These are phyloP conservation scores for Strobilomyces confusus DNA, from an alignment of 768 basidiomycete species.

Conservation along the genomic window DNA sequence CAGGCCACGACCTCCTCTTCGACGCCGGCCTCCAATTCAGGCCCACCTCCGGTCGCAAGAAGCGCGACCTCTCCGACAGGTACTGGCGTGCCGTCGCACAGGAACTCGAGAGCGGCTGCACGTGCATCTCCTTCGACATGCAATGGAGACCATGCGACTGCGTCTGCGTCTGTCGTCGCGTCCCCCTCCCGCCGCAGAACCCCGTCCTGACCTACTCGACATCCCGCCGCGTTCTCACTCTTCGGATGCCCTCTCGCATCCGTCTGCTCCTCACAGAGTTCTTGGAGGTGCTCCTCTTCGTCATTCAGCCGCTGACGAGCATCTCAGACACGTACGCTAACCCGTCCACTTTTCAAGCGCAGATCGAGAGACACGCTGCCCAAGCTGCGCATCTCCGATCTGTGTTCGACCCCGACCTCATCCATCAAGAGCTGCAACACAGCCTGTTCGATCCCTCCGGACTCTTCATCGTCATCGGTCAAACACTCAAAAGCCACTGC, in stretches of 20 bases:
- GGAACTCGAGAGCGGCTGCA: conserved; percentile 80
- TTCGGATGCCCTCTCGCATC: conserved; percentile 71
- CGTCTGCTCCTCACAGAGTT: conserved; percentile 68
- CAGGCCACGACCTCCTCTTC: conserved; percentile 88
- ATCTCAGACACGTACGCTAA: conserved; percentile 58
- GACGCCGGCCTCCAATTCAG: conserved; percentile 82
- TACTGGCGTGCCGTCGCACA: conserved; percentile 83
- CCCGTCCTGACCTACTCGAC: conserved; percentile 44
- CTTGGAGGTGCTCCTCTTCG: conserved; percentile 74
- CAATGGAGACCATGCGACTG: conserved; percentile 51
- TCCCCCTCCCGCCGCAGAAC: conserved; percentile 38
- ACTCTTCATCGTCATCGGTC: conserved; percentile 74
- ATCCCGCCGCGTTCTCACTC: conserved; percentile 47
- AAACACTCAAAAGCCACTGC: conserved; percentile 83
- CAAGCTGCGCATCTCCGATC: conserved; percentile 66
- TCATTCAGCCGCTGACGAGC: conserved; percentile 76
- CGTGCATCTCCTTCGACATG: conserved; percentile 72
- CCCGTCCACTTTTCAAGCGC: conserved; percentile 53
- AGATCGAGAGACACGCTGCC: conserved; percentile 58
- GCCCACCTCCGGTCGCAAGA: conserved; percentile 69
- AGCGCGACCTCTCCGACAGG: conserved; percentile 65
- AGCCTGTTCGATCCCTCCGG: conserved; percentile 75
- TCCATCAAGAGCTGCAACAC: conserved; percentile 77
- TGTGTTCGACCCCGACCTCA: conserved; percentile 77
- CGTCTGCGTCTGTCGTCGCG: conserved; percentile 51